Evolutionary conservation across 2,329 filamentous ascomycete species (phyloP).

Genomic region (Didymella lethalis): DNA sequence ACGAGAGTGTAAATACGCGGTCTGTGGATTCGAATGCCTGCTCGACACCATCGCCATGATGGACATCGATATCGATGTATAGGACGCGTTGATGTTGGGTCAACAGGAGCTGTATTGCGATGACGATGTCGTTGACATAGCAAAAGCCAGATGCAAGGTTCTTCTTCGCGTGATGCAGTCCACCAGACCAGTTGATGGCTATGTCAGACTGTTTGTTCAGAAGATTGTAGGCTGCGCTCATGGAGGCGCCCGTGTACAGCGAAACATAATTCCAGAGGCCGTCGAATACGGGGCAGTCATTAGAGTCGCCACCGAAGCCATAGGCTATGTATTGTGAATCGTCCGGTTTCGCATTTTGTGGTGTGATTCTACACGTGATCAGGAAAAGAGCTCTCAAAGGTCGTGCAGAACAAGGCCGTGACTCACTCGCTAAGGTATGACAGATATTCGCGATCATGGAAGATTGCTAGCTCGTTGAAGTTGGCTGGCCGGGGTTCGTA

Average conservation of each 20-base stretch:
- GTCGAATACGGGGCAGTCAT: constrained; percentile 96
- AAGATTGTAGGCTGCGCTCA: constrained; percentile 90
- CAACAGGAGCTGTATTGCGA: constrained; percentile 88
- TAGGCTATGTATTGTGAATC: constrained; percentile 65
- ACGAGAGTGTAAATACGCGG: constrained; percentile 89
- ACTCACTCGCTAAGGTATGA: constrained; percentile 72
- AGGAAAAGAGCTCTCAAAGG: constrained; percentile 3
- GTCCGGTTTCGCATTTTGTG: constrained; percentile 54
- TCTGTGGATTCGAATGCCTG: constrained; percentile 91
- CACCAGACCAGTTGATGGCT: constrained; percentile 96
- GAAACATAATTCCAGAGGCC: constrained; percentile 95
- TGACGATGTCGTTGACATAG: constrained; percentile 98
- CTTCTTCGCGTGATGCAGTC: constrained; percentile 95
- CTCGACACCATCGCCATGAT: constrained; percentile 90
- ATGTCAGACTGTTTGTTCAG: constrained; percentile 89
- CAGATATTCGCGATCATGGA: constrained; percentile 89
- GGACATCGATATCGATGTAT: constrained; percentile 94
- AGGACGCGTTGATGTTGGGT: constrained; percentile 83
- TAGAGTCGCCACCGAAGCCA: constrained; percentile 74
- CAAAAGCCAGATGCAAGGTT: constrained; percentile 94
- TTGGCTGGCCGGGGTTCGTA: constrained; percentile 85
- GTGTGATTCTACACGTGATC: constrained; percentile 52
- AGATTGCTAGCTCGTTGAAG: constrained; percentile 84
- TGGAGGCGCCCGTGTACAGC: constrained; percentile 86
- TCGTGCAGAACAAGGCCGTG: background rate